phyloP scores from a whole-genome alignment of 352 stramenopile species.

The Achlya hypogyna region DNA sequence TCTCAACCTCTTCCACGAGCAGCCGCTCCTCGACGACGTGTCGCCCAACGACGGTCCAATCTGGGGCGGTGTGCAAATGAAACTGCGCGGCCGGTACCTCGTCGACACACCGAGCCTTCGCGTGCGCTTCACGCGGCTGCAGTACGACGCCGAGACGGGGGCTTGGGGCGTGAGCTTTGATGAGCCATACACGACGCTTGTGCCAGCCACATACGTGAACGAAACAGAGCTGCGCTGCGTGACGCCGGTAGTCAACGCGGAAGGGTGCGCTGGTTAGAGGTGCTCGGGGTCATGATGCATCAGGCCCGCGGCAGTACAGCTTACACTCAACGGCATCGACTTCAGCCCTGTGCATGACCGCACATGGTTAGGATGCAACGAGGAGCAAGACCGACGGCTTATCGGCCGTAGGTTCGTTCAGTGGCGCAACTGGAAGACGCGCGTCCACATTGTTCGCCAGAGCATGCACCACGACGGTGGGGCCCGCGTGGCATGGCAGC shows the following conservation, averaged over 20 bases:
- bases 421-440: slow-evolving; percentile 81
- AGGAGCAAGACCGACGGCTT: background rate
- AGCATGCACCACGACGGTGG: slow-evolving; percentile 19
- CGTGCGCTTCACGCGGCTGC: slow-evolving; percentile 51
- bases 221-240: background rate
- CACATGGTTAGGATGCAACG: slow-evolving; percentile 37
- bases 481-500: slow-evolving; percentile 6
- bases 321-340: slow-evolving; percentile 57
- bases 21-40: slow-evolving; percentile 32
- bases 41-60: slow-evolving; percentile 64
- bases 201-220: background rate
- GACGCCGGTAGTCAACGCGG: background rate
- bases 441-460: slow-evolving; percentile 17
- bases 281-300: slow-evolving; percentile 37
- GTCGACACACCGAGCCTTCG: slow-evolving; percentile 50
- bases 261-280: background rate
- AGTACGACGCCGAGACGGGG: slow-evolving; percentile 14
- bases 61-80: slow-evolving; percentile 52
- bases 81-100: slow-evolving; percentile 51
- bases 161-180: slow-evolving; percentile 14
- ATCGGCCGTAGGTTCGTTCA: slow-evolving; percentile 28
- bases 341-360: slow-evolving; percentile 44
- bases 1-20: slow-evolving; percentile 43
- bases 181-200: background rate
- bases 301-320: slow-evolving; percentile 31